phyloP scores from a whole-genome alignment of 768 basidiomycete genomes.

The Lactifluus piperatus region DNA sequence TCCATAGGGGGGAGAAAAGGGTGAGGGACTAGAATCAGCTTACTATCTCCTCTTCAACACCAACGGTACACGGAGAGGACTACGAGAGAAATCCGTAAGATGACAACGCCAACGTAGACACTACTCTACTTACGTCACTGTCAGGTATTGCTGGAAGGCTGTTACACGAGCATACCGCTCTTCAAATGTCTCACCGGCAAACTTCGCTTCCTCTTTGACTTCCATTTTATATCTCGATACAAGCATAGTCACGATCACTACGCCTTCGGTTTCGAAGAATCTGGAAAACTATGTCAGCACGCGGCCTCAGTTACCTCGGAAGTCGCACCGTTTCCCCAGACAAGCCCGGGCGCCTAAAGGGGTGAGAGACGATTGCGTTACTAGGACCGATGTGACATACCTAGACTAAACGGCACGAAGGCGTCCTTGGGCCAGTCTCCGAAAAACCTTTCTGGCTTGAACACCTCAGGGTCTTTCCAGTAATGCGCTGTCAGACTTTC shows the following conservation, averaged over 20 bases:
- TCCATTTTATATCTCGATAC: conserved; percentile 38
- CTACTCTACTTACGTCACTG: conserved; percentile 4
- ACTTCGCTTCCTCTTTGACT: conserved; percentile 42
- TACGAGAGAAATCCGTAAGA: not conserved
- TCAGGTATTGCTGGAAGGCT: not conserved
- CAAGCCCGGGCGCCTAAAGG: conserved; percentile 19
- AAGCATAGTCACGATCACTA: conserved; percentile 40
- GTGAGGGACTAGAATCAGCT: not conserved
- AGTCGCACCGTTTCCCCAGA: conserved; percentile 18
- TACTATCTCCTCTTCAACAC: conserved; percentile 18
- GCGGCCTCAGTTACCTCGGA: not conserved
- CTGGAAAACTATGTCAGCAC: conserved; percentile 22
- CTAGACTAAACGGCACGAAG: conserved; percentile 27
- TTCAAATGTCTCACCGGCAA: conserved; percentile 36
- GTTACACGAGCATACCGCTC: conserved; percentile 27
- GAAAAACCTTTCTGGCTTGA: conserved; percentile 33
- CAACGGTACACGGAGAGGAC: conserved; percentile 18
- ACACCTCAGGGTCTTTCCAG: conserved; percentile 44
- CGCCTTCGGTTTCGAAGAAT: conserved; percentile 42
- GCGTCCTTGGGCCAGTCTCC: conserved; percentile 28
- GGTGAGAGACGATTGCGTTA: not conserved
- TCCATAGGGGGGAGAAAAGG: no score
- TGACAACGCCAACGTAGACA: no score
- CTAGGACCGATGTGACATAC: not conserved
- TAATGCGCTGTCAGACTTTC: conserved; percentile 36